A percentile compares a stretch with the other conserved stretches of the same genome.
Evolutionary conservation across 805 yeast genomes (phyloP).

Genomic region (Candida ponderosae): DNA sequence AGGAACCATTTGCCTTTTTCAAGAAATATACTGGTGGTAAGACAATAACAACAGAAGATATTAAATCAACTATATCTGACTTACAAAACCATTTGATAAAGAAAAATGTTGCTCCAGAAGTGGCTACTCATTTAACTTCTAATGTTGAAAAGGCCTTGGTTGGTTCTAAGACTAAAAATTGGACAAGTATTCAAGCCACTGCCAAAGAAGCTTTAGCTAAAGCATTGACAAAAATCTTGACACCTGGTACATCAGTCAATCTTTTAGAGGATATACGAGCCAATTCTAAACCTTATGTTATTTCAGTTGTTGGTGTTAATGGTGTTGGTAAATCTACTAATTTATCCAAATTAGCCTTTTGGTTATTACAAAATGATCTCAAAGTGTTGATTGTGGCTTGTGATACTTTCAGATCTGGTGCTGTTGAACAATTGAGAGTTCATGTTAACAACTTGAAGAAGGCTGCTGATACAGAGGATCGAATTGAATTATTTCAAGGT

Average conservation of each 20-base stretch:
- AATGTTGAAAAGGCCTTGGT: slow-evolving; percentile 63
- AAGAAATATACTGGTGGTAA: slow-evolving; percentile 62
- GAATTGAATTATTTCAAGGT: slow-evolving; percentile 72
- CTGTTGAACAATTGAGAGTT: slow-evolving; percentile 93
- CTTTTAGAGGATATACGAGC: slow-evolving; percentile 62
- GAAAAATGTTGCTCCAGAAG: slow-evolving; percentile 88
- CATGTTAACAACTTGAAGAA: slow-evolving; percentile 81
- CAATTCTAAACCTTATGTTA: slow-evolving; percentile 67
- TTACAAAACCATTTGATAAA: slow-evolving; percentile 71
- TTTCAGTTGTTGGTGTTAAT: slow-evolving; percentile 94
- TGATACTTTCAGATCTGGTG: slow-evolving; percentile 97
- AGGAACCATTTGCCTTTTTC: slow-evolving; percentile 49
- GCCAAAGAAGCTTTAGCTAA: slow-evolving; percentile 59
- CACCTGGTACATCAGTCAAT: slow-evolving; percentile 89
- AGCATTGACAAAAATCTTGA: slow-evolving; percentile 64
- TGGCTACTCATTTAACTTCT: slow-evolving; percentile 63
- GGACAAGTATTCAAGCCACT: slow-evolving; percentile 68
- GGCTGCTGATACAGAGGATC: slow-evolving; percentile 43
- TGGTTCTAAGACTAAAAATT: slow-evolving; percentile 64
- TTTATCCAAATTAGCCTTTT: slow-evolving; percentile 86
- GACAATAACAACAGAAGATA: slow-evolving; percentile 52
- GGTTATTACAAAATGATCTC: slow-evolving; percentile 87
- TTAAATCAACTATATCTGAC: slow-evolving; percentile 54
- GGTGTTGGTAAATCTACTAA: slow-evolving; percentile 98
- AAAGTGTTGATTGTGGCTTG: slow-evolving; percentile 90